Percentiles rank a stretch among this genome's conserved stretches.
These are phyloP conservation scores for Trichoderma endophyticum DNA, from an alignment of 2,329 filamentous ascomycete species.

Conservation along the genomic window DNA sequence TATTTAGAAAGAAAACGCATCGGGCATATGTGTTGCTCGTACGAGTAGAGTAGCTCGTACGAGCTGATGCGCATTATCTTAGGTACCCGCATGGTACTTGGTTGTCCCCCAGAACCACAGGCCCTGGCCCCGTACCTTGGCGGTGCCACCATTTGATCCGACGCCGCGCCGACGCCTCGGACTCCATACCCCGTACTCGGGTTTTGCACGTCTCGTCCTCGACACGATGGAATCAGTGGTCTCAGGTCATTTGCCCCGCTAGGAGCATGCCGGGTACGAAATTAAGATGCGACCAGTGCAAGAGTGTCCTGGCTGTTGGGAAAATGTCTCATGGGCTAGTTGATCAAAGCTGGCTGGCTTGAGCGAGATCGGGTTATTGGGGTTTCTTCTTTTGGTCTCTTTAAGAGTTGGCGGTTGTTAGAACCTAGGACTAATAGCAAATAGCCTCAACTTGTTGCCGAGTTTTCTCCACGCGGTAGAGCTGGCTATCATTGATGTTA, in stretches of 20 bases:
- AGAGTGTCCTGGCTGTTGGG: not conserved
- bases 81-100: not conserved
- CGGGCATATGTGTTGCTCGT: not conserved
- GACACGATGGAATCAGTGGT: not conserved
- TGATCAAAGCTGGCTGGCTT: not conserved
- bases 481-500: not conserved
- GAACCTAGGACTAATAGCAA: not conserved
- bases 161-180: not conserved
- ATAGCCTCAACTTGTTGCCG: not conserved
- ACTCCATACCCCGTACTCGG: not conserved
- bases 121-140: not conserved
- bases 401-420: not conserved
- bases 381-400: not conserved
- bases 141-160: not conserved
- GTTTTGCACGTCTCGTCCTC: not conserved
- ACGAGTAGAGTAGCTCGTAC: not conserved
- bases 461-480: not conserved
- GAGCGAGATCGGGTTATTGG: not conserved
- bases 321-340: not conserved
- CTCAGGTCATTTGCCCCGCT: not conserved
- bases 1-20: not conserved
- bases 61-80: not conserved
- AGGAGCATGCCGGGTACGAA: not conserved
- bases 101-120: not conserved
- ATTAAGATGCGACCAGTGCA: not conserved